phyloP scores from a whole-genome alignment of 2,329 filamentous ascomycete species.

The Colletotrichum sp. region DNA sequence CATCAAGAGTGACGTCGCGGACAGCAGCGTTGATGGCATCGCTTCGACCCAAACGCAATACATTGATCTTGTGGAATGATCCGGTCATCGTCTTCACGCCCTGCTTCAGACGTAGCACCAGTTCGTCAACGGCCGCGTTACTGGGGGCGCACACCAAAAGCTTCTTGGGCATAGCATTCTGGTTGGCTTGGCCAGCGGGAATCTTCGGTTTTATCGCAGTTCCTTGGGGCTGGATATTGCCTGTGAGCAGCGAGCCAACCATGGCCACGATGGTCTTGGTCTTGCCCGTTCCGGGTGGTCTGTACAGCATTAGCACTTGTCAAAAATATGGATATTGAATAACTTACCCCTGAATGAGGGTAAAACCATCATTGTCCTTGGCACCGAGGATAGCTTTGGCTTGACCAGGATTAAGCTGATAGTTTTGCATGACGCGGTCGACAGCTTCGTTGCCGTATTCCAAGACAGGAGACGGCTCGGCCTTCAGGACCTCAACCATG shows the following conservation, averaged over 20 bases:
- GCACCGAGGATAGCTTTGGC: conserved; percentile 91
- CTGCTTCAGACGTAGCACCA: conserved; percentile 89
- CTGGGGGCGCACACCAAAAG: conserved; percentile 96
- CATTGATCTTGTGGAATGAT: conserved; percentile 75
- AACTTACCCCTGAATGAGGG: conserved; percentile 83
- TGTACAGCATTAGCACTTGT: conserved; percentile 39
- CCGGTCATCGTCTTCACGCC: conserved; percentile 83
- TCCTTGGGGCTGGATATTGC: conserved; percentile 48
- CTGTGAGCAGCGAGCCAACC: conserved; percentile 83
- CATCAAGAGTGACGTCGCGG: conserved; percentile 90
- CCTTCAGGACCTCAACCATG: conserved; percentile 88
- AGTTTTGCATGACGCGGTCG: conserved; percentile 72
- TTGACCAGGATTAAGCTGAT: conserved; percentile 86
- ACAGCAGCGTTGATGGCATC: conserved; percentile 93
- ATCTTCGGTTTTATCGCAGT: conserved; percentile 34
- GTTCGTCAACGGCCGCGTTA: conserved; percentile 95
- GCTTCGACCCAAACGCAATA: conserved; percentile 86
- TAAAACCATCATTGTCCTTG: conserved; percentile 95
- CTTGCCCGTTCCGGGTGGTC: conserved; percentile 94
- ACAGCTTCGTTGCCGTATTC: conserved; percentile 79
- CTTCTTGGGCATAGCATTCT: conserved; percentile 69
- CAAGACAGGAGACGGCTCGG: conserved; percentile 87
- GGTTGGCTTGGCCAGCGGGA: conserved; percentile 33
- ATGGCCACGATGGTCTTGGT: conserved; percentile 98
- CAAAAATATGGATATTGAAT: conserved; percentile 7